Evolutionary conservation across 345 rosid genomes (phyloP), one percentile per base, ranked within the genome.

Genomic region (Lepidium aucheri): DNA sequence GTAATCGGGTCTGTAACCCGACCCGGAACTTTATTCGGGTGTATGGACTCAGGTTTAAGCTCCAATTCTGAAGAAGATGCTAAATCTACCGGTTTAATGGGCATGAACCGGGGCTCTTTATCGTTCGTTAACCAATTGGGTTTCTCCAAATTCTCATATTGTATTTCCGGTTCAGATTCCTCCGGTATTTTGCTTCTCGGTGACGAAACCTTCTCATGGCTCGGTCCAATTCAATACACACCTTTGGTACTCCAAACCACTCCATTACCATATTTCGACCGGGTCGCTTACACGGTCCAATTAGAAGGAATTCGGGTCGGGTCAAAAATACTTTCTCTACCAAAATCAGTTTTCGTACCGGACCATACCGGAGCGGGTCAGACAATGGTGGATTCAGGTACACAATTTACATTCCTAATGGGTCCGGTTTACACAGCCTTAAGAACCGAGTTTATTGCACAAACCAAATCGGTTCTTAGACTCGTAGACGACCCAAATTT

Each of bases 331-430:
- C 53, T 88, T 30, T 9, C 78, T 5, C 44, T 88, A 10, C 90
- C 92, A 0, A 83, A 69, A 78, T 81, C 91, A 0, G 74, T 42
- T 12, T 80, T 80, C 17, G 73, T 65, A 67, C 92, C 88, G 42
- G 96, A 88, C 53, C 92, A 88, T 53, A 88, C 96, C 24, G 96
- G 92, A 15, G 96, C 96, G 1, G 96, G 96, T 47, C 96, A 88
- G 69, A 88, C 96, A 0, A 88, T 82, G 85, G 82, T 88, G 0
- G 96, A 88, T 69, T 86, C 96, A 43, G 96, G 92, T 14, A 88
- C 96, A 20, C 96, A 88, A 1, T 88, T 86, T 60, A 80, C 90
- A 0, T 88, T 88, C 63, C 24, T 88, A 10, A 8, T 88, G 67
- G 90, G 96, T 12, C 81, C 84, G 66, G 92, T 82, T 65, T 88